Evolutionary conservation across 805 yeast species (phyloP).

Genomic region (Teunomyces funiuensis): DNA sequence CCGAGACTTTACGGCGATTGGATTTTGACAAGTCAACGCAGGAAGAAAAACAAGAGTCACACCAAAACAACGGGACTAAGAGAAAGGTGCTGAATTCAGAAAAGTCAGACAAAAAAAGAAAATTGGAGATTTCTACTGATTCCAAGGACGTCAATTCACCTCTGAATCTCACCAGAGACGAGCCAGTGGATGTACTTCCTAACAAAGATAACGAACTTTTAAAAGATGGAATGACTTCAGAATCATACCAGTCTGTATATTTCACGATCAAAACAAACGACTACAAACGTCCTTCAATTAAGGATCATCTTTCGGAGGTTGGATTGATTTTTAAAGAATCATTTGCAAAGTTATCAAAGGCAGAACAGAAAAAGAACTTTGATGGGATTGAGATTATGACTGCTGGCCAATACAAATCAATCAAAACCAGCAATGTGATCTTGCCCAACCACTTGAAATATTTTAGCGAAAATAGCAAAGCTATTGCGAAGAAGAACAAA

Average conservation of each 20-base stretch:
- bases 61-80: slow-evolving; percentile 12
- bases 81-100: slow-evolving; percentile 23
- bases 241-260: slow-evolving; percentile 54
- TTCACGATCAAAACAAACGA: slow-evolving; percentile 46
- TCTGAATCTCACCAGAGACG: not conserved
- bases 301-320: slow-evolving; percentile 19
- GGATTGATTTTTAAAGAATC: slow-evolving; percentile 15
- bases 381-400: slow-evolving; percentile 22
- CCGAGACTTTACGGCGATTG: slow-evolving; percentile 30
- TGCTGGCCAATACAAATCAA: slow-evolving; percentile 23
- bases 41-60: slow-evolving; percentile 18
- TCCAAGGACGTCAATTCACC: not conserved
- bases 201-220: slow-evolving; percentile 47
- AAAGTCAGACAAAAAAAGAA: slow-evolving; percentile 17
- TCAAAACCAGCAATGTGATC: slow-evolving; percentile 30
- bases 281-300: slow-evolving; percentile 39
- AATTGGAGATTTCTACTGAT: slow-evolving; percentile 6
- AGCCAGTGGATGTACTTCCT: slow-evolving; percentile 18
- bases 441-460: slow-evolving; percentile 36
- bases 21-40: slow-evolving; percentile 23
- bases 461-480: slow-evolving; percentile 33
- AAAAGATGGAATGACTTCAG: slow-evolving; percentile 41
- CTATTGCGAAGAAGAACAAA: slow-evolving; percentile 18
- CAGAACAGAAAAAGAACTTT: slow-evolving; percentile 2
- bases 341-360: slow-evolving; percentile 12